These are phyloP conservation scores for Hypoxylon fragiforme DNA, from an alignment of 495 filamentous ascomycete genomes.

Conservation along the genomic window DNA sequence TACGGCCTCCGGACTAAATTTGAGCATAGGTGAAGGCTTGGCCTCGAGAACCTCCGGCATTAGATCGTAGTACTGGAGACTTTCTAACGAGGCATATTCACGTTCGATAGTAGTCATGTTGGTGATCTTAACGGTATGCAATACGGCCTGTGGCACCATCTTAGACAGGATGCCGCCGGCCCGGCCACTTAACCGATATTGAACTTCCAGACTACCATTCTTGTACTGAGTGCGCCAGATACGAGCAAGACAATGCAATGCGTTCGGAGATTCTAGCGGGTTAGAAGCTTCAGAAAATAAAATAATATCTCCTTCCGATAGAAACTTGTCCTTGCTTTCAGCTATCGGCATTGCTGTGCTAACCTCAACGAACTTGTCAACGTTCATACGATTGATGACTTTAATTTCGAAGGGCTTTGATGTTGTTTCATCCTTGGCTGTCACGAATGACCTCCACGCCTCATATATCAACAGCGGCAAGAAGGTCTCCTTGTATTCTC, in stretches of 20 bases:
- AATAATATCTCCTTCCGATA: conserved; percentile 87
- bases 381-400: conserved; percentile 78
- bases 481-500: conserved; percentile 85
- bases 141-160: conserved; percentile 59
- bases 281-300: conserved; percentile 73
- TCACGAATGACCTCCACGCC: conserved; percentile 93
- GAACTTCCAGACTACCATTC: conserved; percentile 74
- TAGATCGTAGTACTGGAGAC: conserved; percentile 91
- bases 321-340: conserved; percentile 68
- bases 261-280: conserved; percentile 62
- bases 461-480: conserved; percentile 88
- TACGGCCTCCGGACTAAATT: conserved; percentile 72
- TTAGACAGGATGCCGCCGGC: conserved; percentile 37
- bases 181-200: conserved; percentile 70
- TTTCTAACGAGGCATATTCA: conserved; percentile 88
- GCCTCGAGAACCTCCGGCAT: conserved; percentile 87
- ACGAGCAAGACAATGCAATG: conserved; percentile 82
- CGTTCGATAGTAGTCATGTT: conserved; percentile 91
- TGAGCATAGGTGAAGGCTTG: conserved; percentile 82
- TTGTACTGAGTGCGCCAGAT: conserved; percentile 79
- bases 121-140: conserved; percentile 76
- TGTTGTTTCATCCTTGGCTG: conserved; percentile 80
- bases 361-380: conserved; percentile 91
- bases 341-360: conserved; percentile 72
- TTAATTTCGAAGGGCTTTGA: conserved; percentile 82